Conservation (phyloP, 129 eudicot species). For the Tanacetum coccineum region DNA sequence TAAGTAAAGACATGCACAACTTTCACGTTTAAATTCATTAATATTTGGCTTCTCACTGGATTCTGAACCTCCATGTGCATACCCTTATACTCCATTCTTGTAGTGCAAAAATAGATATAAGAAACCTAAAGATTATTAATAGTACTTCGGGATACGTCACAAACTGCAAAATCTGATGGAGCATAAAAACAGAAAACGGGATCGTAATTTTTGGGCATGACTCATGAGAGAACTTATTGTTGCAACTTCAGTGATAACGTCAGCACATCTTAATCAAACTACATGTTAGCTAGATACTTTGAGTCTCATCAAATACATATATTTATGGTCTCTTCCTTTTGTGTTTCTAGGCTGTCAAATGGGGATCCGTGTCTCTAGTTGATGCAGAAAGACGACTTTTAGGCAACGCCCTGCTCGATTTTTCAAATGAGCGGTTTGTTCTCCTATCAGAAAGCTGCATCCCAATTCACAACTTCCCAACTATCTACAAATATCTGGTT, state of each 20-base stretch:
- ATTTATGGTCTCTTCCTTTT: not conserved
- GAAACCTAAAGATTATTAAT: not conserved
- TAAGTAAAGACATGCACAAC: no score
- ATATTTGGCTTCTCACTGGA: no score
- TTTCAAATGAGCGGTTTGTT: slow-evolving; percentile 78
- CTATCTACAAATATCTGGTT: slow-evolving; percentile 58
- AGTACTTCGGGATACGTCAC: not conserved
- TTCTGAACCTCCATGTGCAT: no score
- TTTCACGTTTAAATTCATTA: no score
- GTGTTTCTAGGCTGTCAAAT: slow-evolving; percentile 46
- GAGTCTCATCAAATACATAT: not conserved
- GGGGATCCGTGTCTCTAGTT: slow-evolving; percentile 71
- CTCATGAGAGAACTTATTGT: not conserved
- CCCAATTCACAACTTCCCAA: slow-evolving; percentile 71
- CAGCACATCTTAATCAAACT: not conserved
- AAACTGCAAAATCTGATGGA: not conserved
- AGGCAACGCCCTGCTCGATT: slow-evolving; percentile 84
- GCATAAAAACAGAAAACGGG: not conserved
- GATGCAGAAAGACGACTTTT: slow-evolving; percentile 83
- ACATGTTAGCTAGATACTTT: not conserved
- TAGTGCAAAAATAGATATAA: not conserved
- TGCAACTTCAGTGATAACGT: not conserved
- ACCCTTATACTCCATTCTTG: not conserved
- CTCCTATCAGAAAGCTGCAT: slow-evolving; percentile 92
- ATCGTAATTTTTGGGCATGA: not conserved